These are phyloP conservation scores for Straminergon stramineum DNA, from an alignment of 225 moss, liverwort and hornwort genomes.

Conservation along the genomic window DNA sequence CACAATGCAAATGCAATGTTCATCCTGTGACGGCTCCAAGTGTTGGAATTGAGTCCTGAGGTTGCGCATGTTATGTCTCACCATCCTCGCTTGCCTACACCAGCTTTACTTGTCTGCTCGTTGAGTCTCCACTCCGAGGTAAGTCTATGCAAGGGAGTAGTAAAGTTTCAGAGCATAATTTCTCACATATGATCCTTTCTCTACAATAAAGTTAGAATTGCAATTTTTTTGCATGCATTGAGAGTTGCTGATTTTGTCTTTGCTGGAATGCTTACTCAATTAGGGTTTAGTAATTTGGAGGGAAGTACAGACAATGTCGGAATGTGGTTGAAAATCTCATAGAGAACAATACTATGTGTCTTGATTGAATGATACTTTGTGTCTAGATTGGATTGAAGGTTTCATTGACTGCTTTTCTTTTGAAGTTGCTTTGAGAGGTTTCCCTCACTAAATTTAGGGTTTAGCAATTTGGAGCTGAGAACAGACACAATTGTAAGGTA, in stretches of 20 bases:
- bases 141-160: too few species aligned
- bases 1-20: neutral
- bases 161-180: too few species aligned
- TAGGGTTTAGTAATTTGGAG: neutral
- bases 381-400: neutral
- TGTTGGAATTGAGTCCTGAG: neutral
- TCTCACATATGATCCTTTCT: neutral
- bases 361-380: neutral
- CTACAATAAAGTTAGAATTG: neutral
- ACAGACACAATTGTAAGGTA: neutral
- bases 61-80: neutral
- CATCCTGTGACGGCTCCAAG: neutral
- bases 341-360: neutral
- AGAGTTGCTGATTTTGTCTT: neutral
- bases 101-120: neutral
- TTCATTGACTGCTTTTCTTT: neutral
- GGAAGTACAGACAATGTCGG: neutral
- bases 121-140: too few species aligned
- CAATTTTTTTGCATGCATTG: neutral
- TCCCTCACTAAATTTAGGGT: neutral
- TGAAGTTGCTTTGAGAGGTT: neutral
- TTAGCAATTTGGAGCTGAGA: neutral
- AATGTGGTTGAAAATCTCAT: neutral
- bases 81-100: neutral
- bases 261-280: neutral